Conservation (phyloP, 768 basidiomycete species). For the Leccinellum rugosiceps region DNA sequence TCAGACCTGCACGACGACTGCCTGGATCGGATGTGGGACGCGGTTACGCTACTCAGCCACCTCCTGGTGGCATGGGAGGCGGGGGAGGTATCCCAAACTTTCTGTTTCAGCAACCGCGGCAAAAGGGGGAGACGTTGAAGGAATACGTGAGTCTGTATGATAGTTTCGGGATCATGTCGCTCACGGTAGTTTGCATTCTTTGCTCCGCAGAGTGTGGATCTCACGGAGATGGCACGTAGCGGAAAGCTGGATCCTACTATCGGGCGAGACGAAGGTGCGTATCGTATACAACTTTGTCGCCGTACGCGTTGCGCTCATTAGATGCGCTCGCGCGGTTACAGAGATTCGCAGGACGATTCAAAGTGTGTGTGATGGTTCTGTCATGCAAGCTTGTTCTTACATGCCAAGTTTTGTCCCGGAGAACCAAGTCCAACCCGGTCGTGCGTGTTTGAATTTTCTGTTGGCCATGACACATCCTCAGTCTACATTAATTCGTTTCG, state of each 20-base stretch:
- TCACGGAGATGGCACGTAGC: conserved; percentile 77
- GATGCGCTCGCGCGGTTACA: conserved; percentile 11
- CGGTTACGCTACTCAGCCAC: conserved; percentile 48
- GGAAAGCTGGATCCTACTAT: conserved; percentile 92
- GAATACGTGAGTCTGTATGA: conserved; percentile 58
- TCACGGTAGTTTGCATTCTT: not conserved
- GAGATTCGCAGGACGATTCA: conserved; percentile 91
- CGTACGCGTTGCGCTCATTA: not conserved
- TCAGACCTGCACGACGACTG: not conserved
- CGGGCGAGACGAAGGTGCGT: conserved; percentile 76
- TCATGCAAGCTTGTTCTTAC: not conserved
- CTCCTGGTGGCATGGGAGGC: conserved; percentile 34
- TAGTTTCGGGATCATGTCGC: not conserved
- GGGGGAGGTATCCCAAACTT: conserved; percentile 54
- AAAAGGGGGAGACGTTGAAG: conserved; percentile 84
- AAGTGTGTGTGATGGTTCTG: conserved; percentile 46
- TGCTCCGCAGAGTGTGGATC: conserved; percentile 61
- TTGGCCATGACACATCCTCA: not conserved
- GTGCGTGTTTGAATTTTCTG: conserved; percentile 38
- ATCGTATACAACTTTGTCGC: not conserved
- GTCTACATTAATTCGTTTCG: not conserved
- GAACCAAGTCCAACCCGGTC: conserved; percentile 93
- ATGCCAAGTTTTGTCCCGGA: conserved; percentile 66
- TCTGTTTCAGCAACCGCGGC: conserved; percentile 52
- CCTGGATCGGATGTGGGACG: conserved; percentile 17